Conservation (phyloP, 108 stramenopile species). For the Nannochloropsis salina region DNA sequence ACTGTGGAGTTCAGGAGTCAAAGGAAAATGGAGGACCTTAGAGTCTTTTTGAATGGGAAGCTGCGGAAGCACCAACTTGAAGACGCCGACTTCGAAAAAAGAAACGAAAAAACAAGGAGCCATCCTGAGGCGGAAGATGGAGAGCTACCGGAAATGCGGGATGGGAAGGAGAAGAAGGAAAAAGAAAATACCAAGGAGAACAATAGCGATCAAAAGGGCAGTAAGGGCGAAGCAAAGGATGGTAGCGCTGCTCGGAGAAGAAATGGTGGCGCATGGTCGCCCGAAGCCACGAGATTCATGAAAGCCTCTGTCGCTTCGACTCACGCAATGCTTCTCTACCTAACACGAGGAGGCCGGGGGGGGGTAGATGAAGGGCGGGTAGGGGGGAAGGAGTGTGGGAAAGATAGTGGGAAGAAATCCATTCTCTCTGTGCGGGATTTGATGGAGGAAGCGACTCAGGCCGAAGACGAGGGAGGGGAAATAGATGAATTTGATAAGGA, state of each 20-base stretch:
- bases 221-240: background rate
- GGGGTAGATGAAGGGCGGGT: background rate
- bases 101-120: too few relatives aligned
- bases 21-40: background rate
- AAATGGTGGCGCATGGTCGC: background rate
- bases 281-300: background rate
- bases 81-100: background rate
- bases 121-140: too few relatives aligned
- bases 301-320: background rate
- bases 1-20: background rate
- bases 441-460: too few relatives aligned
- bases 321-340: background rate
- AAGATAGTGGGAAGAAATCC: background rate
- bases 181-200: background rate
- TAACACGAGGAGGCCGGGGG: background rate
- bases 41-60: background rate
- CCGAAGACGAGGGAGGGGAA: too few relatives aligned
- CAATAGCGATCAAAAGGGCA: background rate
- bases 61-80: background rate
- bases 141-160: too few relatives aligned
- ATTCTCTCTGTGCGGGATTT: too few relatives aligned
- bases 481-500: background rate
- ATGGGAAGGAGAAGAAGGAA: background rate
- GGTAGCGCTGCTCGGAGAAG: background rate
- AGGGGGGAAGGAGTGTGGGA: background rate